Evolutionary conservation across 1,284 basidiomycete species (phyloP), one percentile per base, ranked within the genome.

Genomic region (Ceratobasidium sp.): DNA sequence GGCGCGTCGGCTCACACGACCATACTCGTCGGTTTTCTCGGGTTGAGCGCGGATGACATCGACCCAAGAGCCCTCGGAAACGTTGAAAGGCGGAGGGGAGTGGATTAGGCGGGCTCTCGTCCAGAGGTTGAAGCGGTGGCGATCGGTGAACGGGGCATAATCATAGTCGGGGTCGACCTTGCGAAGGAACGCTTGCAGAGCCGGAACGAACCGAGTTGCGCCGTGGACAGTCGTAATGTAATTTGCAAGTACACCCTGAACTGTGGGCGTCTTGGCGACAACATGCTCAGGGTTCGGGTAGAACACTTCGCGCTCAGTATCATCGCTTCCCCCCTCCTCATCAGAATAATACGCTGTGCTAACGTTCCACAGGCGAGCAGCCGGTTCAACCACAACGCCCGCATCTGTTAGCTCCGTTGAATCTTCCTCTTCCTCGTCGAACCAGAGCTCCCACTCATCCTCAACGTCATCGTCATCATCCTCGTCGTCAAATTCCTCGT

Each of bases 41-140:
- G 64, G 64, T 3, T 36, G 22, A 7, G 64, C 64, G 11, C 64
- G 64, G 8, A 66, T 54, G 44, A 53, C 22, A 24, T 66, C 50
- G 27, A 29, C 1, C 15, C 54, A 4, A 1, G 27, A 8, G 15
- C 31, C 48, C 24, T 66, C 50, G n/a, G 50, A 36, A 0, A 31
- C 50, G 5, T 66, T 66, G 31, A 54, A 66, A 1, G 64, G 64
- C 19, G 64, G 50, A 11, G 63, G 63, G 1, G 50, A 15, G 17
- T 65, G 63, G 14, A 65, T 11, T 1, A 65, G 47, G n/a, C 63
- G 63, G 31, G 27, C 44, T 14, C 47, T 7, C 7, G 2, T 7
- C 63, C 63, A 51, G 44, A 22, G 31, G 15, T 50, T 8, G 14
- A 65, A 47, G 19, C 9, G 8, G 29, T 51, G 7, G 11, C 36